Base-by-base conservation (phyloP, 768 basidiomycete genomes). In the Hericium alpestre region DNA sequence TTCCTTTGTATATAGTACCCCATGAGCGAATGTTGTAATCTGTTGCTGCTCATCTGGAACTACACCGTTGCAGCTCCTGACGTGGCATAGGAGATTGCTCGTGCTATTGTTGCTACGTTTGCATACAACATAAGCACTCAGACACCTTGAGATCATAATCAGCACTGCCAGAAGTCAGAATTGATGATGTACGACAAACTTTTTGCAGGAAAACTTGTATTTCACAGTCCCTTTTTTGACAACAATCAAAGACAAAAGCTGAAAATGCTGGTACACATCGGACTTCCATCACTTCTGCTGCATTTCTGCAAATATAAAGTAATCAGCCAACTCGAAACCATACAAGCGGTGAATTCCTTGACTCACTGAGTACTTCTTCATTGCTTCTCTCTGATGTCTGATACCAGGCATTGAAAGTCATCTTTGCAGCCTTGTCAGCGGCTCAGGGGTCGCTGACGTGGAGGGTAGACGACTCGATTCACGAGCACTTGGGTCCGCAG, bases 1-100 rank as follows among this genome's bases (percentile, higher is more conserved):
- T 8, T 57, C 58, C 25, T 25, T 32, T 15, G 40, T 46, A 55
- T 63, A 59, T 3, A 38, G 53, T 53, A 49, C 56, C 20, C 47
- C 47, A n/a, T n/a, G 16, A 11, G 47, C 47, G 47, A 49, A 63
- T 2, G 47, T 40, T 1, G 27, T 37, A 46, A 61, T 56, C 2
- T 6, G 4, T 27, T 47, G 46, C 11, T 5, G 10, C 15, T 38
- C 50, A 0, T 40, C 27, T 38, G 32, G 32, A 15, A 15, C 48
- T 4, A 51, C 39, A 0, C 39, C 49, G 1, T 39, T 25, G 38
- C 56, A 57, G n/a, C 9, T 15, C 9, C 13, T n/a, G n/a, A 49
- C 48, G 20, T 56, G 55, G 5, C 55, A 47, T 12, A 39, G 43
- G 4, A 56, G 48, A 20, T 56, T 56, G 2, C 55, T 39, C 13